Base-by-base conservation (phyloP, 179 eudicot genomes). In the Vitellaria paradoxa region DNA sequence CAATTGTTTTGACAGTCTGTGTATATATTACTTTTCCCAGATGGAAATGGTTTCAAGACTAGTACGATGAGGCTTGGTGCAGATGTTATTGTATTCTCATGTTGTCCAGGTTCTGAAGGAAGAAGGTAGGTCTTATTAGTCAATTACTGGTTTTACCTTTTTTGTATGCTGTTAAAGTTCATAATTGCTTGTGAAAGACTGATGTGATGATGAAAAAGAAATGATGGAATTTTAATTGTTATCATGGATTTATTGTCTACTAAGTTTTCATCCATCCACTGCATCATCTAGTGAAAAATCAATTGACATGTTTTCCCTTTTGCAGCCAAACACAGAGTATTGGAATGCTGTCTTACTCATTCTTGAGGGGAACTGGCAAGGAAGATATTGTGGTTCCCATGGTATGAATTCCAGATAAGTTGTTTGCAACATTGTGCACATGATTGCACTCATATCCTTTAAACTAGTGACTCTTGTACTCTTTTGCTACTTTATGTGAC, bases 61-160 rank as follows among this genome's bases (percentile, higher is more conserved):
- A 93, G 98, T 79, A 92, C 97, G 2, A 93, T 93, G 98, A 92
- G 98, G 86, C 95, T 93, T 24, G 95, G 97, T 60, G 97, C 93
- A 15, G 98, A 92, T 85, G 97, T 90, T 46, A 93, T 93, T 76
- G 98, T 93, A 45, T 93, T 93, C 78, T 86, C 96, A 15, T 81
- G 88, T 12, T 83, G 93, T 76, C 70, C 68, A 24, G 90, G 84
- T 52, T 81, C 79, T 60, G 74, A 87, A 12, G 90, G 89, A 40
- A 76, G 59, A 77, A 82, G 89, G 95, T 87, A 55, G 42, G 45
- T 71, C 12, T 49, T 49, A 49, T 49, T 49, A n/a, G n/a, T n/a
- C n/a, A n/a, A n/a, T n/a, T n/a, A n/a, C n/a, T n/a, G n/a, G n/a
- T 30, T 30, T 30, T 30, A 30, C 1, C 37, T 30, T 30, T 30